Evolutionary conservation across 225 moss, liverwort and hornwort genomes (phyloP), one percentile per base, ranked within the genome.

Genomic region (Sphagnum tenellum): DNA sequence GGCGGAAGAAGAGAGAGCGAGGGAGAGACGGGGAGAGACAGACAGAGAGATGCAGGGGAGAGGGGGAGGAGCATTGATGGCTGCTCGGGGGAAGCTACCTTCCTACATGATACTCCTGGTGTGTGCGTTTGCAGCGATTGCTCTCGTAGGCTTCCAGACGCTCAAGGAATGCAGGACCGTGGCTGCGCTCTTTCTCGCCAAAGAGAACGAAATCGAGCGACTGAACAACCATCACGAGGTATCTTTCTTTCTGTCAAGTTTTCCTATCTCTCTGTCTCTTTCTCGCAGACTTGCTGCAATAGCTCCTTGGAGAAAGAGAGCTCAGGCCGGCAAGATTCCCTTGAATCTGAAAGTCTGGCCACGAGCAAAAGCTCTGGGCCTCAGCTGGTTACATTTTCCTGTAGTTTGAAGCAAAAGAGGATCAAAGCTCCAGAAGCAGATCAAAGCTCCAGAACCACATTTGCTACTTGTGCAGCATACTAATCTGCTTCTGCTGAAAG

Each of bases 81-180:
- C 72, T 8, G 45, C 13, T 48, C 76, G 66, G 69, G 81, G 80
- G 64, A 79, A 79, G 50, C 5, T 84, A 8, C 72, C 73, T 60
- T 12, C 66, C 0, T 78, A 73, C 4, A 61, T 77, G 60, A 67
- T 88, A 29, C 56, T 86, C 4, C 11, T 86, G 50, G 3, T 82
- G 0, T 69, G 81, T 8, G 76, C 76, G 64, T 77, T 91, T 63
- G 78, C 69, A 49, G 67, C 73, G 12, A 65, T 84, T 55, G 86
- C 75, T 7, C 49, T 88, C 47, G 59, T 78, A 3, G 75, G 86
- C 45, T 91, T 82, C 49, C 76, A 82, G 71, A 67, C 69, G 46
- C 11, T 86, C n/a, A 91, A 82, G 56, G 88, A 88, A 5, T 52
- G 65, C 49, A 81, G 77, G 56, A 75, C 11, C 55, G 67, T 75